phyloP scores from a whole-genome alignment of 2,329 filamentous ascomycete genomes.

The Penicillium palitans region DNA sequence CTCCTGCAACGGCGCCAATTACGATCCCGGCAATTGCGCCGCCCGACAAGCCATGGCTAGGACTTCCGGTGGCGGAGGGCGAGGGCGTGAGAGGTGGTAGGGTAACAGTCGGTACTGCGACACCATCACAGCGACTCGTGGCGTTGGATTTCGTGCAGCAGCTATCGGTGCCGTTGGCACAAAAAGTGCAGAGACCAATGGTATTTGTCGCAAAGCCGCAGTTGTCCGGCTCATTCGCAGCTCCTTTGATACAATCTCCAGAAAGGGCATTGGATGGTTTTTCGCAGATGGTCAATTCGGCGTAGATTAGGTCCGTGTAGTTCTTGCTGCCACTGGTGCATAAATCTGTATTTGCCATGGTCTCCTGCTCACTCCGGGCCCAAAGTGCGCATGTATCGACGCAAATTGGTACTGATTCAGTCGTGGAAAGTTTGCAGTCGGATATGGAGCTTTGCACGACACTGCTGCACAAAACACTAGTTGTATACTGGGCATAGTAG shows the following conservation, averaged over 20 bases:
- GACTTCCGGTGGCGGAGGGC: constrained; percentile 57
- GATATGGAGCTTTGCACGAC: constrained; percentile 85
- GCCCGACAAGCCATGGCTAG: constrained; percentile 63
- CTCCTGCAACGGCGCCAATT: constrained; percentile 72
- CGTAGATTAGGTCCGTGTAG: constrained; percentile 75
- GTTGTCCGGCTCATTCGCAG: constrained; percentile 77
- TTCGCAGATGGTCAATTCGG: constrained; percentile 89
- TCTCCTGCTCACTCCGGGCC: constrained; percentile 75
- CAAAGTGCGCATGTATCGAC: constrained; percentile 78
- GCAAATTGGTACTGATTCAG: constrained; percentile 73
- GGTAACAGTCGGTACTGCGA: constrained; percentile 69
- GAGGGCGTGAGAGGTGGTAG: constrained; percentile 55
- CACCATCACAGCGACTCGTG: constrained; percentile 69
- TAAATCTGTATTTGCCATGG: constrained; percentile 70
- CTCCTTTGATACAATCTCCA: constrained; percentile 71
- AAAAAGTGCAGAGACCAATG: constrained; percentile 82
- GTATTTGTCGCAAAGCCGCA: constrained; percentile 78
- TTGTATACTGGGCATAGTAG: constrained; percentile 91
- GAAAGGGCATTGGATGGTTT: constrained; percentile 78
- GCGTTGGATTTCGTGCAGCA: constrained; percentile 85
- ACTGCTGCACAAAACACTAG: constrained; percentile 86
- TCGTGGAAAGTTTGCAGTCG: constrained; percentile 65
- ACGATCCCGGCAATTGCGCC: constrained; percentile 90
- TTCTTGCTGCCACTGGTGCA: constrained; percentile 68
- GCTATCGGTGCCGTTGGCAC: constrained; percentile 88